These are phyloP conservation scores for Westerdykella sp. DNA, from an alignment of 2,329 filamentous ascomycete species.

Conservation along the genomic window DNA sequence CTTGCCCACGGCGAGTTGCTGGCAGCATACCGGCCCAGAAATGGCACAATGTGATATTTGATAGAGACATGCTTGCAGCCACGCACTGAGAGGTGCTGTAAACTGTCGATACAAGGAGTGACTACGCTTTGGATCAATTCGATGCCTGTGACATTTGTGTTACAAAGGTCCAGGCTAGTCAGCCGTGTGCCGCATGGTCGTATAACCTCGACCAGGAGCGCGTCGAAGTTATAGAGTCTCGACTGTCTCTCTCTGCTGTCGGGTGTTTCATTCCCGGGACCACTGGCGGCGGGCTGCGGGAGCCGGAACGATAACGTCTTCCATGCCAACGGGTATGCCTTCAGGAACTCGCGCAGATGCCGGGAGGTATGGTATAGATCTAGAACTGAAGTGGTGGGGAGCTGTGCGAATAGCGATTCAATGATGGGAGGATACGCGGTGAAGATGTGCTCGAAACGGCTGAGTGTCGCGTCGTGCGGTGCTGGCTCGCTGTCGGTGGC, in stretches of 20 bases:
- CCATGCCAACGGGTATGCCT: slow-evolving; percentile 55
- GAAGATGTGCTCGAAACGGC: slow-evolving; percentile 49
- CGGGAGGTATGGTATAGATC: slow-evolving; percentile 54
- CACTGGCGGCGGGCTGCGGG: slow-evolving; percentile 34
- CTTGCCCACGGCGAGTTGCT: slow-evolving; percentile 38
- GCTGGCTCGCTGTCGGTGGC: slow-evolving; percentile 7
- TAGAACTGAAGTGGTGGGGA: slow-evolving; percentile 52
- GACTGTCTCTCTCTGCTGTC: slow-evolving; percentile 44
- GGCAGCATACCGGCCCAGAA: slow-evolving; percentile 42
- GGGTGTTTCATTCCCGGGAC: slow-evolving; percentile 36
- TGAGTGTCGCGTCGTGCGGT: slow-evolving; percentile 15
- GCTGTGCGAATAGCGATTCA: slow-evolving; percentile 53
- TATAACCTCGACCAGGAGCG: slow-evolving; percentile 51
- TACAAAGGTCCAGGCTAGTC: slow-evolving; percentile 54
- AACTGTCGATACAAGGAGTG: slow-evolving; percentile 47
- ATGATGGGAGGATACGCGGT: slow-evolving; percentile 53
- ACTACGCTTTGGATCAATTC: slow-evolving; percentile 52
- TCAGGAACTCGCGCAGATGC: slow-evolving; percentile 50
- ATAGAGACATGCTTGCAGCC: slow-evolving; percentile 60
- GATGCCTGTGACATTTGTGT: slow-evolving; percentile 54
- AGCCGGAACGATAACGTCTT: slow-evolving; percentile 55
- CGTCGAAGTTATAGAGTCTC: slow-evolving; percentile 53
- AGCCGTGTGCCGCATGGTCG: slow-evolving; percentile 52
- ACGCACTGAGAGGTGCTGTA: slow-evolving; percentile 55
- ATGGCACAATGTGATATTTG: slow-evolving; percentile 59